Percentiles rank a stretch among this genome's conserved stretches.
Evolutionary conservation across 106 monocot species (phyloP).

Genomic region (Posidonia australis): DNA sequence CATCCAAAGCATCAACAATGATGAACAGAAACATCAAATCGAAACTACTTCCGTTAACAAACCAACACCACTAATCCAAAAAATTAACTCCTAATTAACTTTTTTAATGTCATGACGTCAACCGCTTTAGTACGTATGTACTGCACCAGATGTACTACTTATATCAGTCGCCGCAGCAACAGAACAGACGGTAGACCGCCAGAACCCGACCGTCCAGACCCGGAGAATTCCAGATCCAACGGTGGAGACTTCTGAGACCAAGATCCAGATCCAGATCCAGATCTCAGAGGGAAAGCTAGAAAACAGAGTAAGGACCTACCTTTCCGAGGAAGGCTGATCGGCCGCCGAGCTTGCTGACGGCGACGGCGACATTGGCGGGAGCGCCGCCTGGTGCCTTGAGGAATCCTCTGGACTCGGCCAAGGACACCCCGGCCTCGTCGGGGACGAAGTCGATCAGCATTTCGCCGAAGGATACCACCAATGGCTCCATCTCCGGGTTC

Average conservation of each 20-base stretch:
- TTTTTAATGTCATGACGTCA: too few species aligned
- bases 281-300: background rate
- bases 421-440: constrained; percentile 57
- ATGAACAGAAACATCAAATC: too few species aligned
- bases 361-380: constrained; percentile 83
- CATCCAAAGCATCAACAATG: too few species aligned
- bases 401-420: constrained; percentile 74
- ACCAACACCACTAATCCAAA: too few species aligned
- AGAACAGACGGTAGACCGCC: too few species aligned
- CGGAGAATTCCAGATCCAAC: background rate
- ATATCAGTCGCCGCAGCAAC: too few species aligned
- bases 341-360: constrained; percentile 67
- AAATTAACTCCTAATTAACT: too few species aligned
- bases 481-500: background rate
- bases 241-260: background rate
- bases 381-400: constrained; percentile 76
- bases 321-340: constrained; percentile 67
- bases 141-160: too few species aligned
- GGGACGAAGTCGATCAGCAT: constrained; percentile 89
- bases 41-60: too few species aligned
- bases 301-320: constrained; percentile 13
- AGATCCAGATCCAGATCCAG: background rate
- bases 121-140: too few species aligned
- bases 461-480: constrained; percentile 68
- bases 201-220: background rate